A percentile compares a stretch with the other conserved stretches of the same genome.
Conservation (phyloP, 106 monocot species). For the Dioscorea zingiberensis region DNA sequence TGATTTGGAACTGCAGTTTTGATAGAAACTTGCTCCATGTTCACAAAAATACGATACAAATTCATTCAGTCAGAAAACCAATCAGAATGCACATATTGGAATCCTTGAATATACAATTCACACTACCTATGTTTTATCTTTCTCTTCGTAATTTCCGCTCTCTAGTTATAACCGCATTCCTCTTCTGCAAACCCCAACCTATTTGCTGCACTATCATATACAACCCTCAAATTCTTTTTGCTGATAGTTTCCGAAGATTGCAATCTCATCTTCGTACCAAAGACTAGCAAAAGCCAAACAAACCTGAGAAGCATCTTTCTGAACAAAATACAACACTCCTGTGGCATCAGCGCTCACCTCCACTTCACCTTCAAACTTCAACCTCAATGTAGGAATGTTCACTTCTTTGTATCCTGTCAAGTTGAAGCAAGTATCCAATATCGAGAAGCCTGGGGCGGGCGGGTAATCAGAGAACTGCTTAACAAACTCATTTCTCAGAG, state of each 20-base stretch:
- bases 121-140: background rate
- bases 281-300: conserved; percentile 65
- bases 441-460: conserved; percentile 41
- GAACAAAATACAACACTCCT: conserved; percentile 71
- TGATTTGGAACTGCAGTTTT: too few species aligned
- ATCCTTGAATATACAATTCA: conserved; percentile 1
- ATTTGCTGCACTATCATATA: conserved; percentile 61
- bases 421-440: conserved; percentile 73
- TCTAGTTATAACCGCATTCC: conserved; percentile 42
- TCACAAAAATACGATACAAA: too few species aligned
- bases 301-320: conserved; percentile 69
- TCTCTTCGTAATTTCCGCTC: too few species aligned
- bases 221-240: conserved; percentile 82
- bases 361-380: conserved; percentile 51
- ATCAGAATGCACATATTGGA: too few species aligned
- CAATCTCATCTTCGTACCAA: conserved; percentile 46
- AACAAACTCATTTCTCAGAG: conserved; percentile 53
- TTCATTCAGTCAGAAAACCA: too few species aligned
- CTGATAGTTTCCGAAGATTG: conserved; percentile 86
- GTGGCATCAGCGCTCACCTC: conserved; percentile 54
- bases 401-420: conserved; percentile 49
- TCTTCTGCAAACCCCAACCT: conserved; percentile 77
- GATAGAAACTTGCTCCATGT: too few species aligned
- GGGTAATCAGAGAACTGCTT: conserved; percentile 55
- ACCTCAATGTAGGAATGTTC: conserved; percentile 46